These are phyloP conservation scores for Scheffersomyces coipomensis DNA, from an alignment of 805 yeast species.

Conservation along the genomic window DNA sequence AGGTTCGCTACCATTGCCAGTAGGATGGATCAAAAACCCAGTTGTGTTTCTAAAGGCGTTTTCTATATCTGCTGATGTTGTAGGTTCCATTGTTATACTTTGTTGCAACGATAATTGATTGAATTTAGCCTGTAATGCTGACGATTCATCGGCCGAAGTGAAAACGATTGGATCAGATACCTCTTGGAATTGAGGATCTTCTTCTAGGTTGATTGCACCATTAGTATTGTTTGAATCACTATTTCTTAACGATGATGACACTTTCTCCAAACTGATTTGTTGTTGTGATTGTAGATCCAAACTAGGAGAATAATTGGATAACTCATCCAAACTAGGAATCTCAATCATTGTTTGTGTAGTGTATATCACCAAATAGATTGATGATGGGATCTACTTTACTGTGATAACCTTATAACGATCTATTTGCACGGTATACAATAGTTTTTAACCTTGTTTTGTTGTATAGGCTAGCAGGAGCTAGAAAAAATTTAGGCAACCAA, in stretches of 20 bases:
- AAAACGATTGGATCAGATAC: neutral
- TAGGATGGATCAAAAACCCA: neutral
- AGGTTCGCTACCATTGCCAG: neutral
- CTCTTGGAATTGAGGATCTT: neutral
- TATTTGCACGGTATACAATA: no score
- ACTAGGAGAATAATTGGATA: slow-evolving; percentile 1
- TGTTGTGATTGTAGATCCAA: slow-evolving; percentile 1
- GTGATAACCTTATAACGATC: no score
- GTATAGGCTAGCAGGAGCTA: no score
- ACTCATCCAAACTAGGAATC: slow-evolving; percentile 41
- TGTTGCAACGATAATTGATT: neutral
- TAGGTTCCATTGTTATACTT: neutral
- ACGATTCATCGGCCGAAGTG: neutral
- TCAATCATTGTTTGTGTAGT: slow-evolving; percentile 37
- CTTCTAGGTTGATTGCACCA: neutral
- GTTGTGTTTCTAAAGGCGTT: neutral
- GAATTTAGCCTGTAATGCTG: neutral
- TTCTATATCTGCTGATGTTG: neutral
- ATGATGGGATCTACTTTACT: no score
- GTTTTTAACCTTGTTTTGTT: no score
- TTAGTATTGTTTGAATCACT: neutral
- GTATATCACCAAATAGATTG: no score
- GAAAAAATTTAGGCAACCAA: no score
- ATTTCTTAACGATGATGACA: neutral
- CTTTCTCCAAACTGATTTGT: neutral